Conservation (phyloP, 768 basidiomycete genomes). For the Trametes cubensis region DNA sequence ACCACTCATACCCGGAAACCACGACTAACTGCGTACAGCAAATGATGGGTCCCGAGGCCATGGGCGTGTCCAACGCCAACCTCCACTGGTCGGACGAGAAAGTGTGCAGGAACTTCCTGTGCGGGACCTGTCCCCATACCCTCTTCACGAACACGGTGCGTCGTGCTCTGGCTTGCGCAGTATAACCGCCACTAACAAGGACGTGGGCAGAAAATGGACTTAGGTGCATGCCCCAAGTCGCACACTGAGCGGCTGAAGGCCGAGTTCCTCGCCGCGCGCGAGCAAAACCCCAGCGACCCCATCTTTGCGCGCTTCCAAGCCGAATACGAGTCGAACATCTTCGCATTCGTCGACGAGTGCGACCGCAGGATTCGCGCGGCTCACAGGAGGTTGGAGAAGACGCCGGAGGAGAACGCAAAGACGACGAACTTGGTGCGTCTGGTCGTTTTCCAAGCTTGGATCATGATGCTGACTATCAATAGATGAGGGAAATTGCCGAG, state of each 20-base stretch:
- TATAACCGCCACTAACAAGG: conserved; percentile 1
- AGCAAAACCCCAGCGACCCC: conserved; percentile 76
- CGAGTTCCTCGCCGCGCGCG: conserved; percentile 81
- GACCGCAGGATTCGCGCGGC: conserved; percentile 94
- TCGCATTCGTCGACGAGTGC: conserved; percentile 96
- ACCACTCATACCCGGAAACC: conserved; percentile 35
- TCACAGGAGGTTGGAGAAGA: conserved; percentile 96
- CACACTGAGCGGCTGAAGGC: conserved; percentile 94
- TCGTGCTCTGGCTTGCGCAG: conserved; percentile 12
- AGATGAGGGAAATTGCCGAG: conserved; percentile 99
- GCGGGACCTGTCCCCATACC: conserved; percentile 97
- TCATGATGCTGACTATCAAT: neutral
- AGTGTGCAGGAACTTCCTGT: conserved; percentile 97
- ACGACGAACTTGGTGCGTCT: conserved; percentile 86
- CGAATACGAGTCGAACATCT: conserved; percentile 96
- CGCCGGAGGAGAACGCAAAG: conserved; percentile 99
- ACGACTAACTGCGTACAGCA: conserved; percentile 48
- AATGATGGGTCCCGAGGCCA: conserved; percentile 99
- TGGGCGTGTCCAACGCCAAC: conserved; percentile 94
- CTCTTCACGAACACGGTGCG: conserved; percentile 97
- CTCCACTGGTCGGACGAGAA: conserved; percentile 94
- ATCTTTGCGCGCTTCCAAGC: conserved; percentile 85
- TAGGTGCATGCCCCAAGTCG: conserved; percentile 95
- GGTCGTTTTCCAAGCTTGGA: neutral
- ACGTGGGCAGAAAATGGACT: conserved; percentile 90